Percentiles rank a stretch among this genome's conserved stretches.
These are phyloP conservation scores for Orychophragmus violaceus DNA, from an alignment of 345 rosid species.

Conservation along the genomic window DNA sequence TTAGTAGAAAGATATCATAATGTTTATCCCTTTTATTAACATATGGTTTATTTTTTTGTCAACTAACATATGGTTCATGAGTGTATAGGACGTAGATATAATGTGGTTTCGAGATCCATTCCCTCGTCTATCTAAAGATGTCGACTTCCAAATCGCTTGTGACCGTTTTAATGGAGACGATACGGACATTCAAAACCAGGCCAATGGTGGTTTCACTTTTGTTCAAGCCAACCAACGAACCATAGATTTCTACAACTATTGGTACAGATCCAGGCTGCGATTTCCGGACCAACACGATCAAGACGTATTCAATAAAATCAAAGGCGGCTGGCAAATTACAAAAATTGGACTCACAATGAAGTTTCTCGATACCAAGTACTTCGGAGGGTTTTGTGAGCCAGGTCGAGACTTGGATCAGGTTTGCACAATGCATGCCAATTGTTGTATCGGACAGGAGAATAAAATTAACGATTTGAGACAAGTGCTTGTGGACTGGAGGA, in stretches of 20 bases:
- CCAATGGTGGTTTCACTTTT: neutral
- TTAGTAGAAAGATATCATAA: neutral
- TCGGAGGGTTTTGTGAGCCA: constrained; percentile 4
- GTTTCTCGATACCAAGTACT: neutral
- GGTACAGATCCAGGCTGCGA: neutral
- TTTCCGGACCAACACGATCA: neutral
- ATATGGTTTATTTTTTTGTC: neutral
- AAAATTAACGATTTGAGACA: neutral
- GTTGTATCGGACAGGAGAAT: neutral
- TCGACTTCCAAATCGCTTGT: neutral
- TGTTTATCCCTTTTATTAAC: neutral
- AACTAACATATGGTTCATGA: too few relatives aligned
- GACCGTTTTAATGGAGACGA: neutral
- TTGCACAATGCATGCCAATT: constrained; percentile 2
- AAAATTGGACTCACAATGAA: neutral
- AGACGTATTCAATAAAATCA: neutral
- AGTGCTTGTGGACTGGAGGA: neutral
- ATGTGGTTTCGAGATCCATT: neutral
- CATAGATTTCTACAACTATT: neutral
- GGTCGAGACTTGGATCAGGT: neutral
- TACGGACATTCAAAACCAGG: neutral
- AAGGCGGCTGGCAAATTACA: neutral
- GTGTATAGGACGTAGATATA: neutral
- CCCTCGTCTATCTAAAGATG: neutral
- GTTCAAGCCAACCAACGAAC: neutral